Base-by-base conservation (phyloP, 164 flowering plant genomes). In the Umbilicus rupestris region DNA sequence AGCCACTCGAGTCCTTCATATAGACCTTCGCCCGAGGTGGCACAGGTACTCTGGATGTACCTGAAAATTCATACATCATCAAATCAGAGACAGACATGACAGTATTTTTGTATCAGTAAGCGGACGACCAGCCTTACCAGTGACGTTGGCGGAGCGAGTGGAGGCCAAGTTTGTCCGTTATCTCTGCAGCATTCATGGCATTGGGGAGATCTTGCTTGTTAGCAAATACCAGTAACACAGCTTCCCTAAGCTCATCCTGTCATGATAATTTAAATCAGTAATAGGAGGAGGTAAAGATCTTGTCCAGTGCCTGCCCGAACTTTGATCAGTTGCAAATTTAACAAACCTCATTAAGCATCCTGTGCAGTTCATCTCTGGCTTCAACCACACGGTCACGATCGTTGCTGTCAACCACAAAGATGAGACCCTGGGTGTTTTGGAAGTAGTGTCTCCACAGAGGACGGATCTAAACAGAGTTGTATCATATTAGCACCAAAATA, bases 401-500 rank as follows among this genome's bases (percentile, higher is more conserved):
- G 26, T 50, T 50, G n/a, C 57, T 50, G 57, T 50, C 57, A 16
- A 50, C 22, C n/a, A 50, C 57, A 50, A 50, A 50, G 57, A 50
- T 50, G 57, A 50, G 57, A 19, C 57, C 57, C n/a, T 50, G 57
- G 26, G 19, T 50, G 19, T 50, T 50, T 1, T 50, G 57, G 57
- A 50, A 50, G 57, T 50, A 50, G 26, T 50, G 19, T 50, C 57
- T 50, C 57, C 57, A 50, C 57, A 50, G 57, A 50, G 57, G 57
- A 24, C 57, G 57, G 26, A 50, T 50, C 57, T 50, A 24, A 7
- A 50, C 57, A 50, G 57, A 16, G 37, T 35, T 84, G 6, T 3
- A 35, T 35, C 37, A 35, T 7, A 3, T 35, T 35, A 35, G 37
- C 7, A 35, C 37, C 37, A 35, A 35, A 33, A 2, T 2, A 2